Evolutionary conservation across 1,284 basidiomycete species (phyloP), one percentile per base, ranked within the genome.

Genomic region (Ceratobasidium papillatum): DNA sequence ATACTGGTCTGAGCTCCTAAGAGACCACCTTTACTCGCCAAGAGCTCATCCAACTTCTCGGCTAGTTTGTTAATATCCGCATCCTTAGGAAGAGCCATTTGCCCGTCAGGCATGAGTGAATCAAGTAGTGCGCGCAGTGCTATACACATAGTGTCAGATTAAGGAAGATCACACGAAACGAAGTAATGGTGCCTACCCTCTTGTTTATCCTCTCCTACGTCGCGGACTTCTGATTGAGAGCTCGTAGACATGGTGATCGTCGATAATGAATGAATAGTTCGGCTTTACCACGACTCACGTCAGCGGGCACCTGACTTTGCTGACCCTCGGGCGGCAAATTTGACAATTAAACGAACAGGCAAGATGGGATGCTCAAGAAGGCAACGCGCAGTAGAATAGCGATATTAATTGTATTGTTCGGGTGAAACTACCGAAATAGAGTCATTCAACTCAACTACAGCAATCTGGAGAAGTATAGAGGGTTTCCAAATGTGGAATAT

Each of bases 41-140:
- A 81, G 25, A 93, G 80, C 77, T 91, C 85, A 11, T 83, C 84
- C 12, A 93, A 82, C 80, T 87, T 91, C 73, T 88, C 85, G 1
- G 90, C 87, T 30, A 93, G 81, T 75, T 82, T 86, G 73, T 82
- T 81, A 27, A 88, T 80, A 74, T 87, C 73, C 19, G 78, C 81
- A 58, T 82, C 78, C n/a, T 79, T 77, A 47, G 79, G 76, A n/a
- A 69, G 11, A 30, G 66, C 30, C 66, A 45, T 30, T 34, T 69
- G n/a, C 19, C 77, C 79, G 58, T 79, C 79, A 54, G 86, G 83
- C 9, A 82, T 81, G 51, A 90, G 80, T 5, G 88, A 87, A 61
- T 82, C 81, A 22, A 90, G 81, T 49, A 89, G 82, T 72, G 85
- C 86, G 77, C 86, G 85, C 73, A 90, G 81, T 69, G 85, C 89